A percentile compares a stretch with the other conserved stretches of the same genome.
Conservation (phyloP, 768 basidiomycete species). For the Kwoniella shandongensis region DNA sequence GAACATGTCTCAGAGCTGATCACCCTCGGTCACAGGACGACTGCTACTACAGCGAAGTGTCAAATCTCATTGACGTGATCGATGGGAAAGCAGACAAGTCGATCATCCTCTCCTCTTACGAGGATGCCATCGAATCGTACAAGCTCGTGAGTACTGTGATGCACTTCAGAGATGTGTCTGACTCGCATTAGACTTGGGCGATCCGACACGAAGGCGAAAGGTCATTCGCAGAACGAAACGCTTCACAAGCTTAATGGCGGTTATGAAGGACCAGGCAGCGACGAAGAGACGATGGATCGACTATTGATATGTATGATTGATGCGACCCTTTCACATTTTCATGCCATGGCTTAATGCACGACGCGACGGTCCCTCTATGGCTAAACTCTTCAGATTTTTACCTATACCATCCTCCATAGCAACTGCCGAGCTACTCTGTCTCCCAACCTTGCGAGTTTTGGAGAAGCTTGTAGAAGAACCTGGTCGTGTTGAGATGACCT, state of each 20-base stretch:
- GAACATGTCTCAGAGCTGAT: not conserved
- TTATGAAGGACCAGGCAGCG: not conserved
- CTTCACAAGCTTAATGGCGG: not conserved
- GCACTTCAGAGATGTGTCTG: no score
- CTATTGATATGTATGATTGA: slow-evolving; percentile 6
- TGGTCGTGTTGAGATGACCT: slow-evolving; percentile 51
- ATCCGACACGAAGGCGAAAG: slow-evolving; percentile 30
- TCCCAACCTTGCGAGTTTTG: slow-evolving; percentile 57
- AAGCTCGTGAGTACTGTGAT: slow-evolving; percentile 27
- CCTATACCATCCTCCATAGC: not conserved
- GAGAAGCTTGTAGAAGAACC: slow-evolving; percentile 54
- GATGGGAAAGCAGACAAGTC: slow-evolving; percentile 26
- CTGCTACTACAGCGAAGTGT: slow-evolving; percentile 26
- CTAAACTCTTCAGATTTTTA: not conserved
- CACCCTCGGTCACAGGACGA: slow-evolving; percentile 22
- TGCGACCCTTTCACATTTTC: no score
- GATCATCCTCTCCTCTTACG: slow-evolving; percentile 27
- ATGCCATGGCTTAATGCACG: no score
- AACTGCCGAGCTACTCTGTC: slow-evolving; percentile 8
- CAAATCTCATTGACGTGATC: slow-evolving; percentile 30
- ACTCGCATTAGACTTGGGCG: slow-evolving; percentile 27
- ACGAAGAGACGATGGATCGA: not conserved
- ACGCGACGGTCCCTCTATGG: no score
- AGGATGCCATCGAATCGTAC: slow-evolving; percentile 34
- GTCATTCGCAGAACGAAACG: slow-evolving; percentile 4